Evolutionary conservation across 2,329 filamentous ascomycete genomes (phyloP).

Genomic region (Fusarium coicis): DNA sequence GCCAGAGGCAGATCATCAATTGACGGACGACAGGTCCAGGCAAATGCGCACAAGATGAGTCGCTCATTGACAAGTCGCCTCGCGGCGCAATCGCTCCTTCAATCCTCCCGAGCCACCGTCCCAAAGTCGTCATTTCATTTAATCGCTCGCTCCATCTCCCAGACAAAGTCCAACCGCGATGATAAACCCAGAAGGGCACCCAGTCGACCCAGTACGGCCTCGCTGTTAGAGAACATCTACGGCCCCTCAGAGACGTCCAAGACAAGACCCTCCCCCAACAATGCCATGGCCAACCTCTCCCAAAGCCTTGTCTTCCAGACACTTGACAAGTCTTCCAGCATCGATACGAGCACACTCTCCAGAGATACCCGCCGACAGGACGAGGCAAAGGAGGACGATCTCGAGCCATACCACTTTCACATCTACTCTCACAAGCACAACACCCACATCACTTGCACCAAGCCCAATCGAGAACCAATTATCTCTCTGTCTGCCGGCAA

Average conservation of each 20-base stretch:
- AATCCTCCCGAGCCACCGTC: constrained; percentile 35
- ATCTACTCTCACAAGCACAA: constrained; percentile 92
- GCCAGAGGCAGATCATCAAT: constrained; percentile 30
- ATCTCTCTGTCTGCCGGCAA: constrained; percentile 86
- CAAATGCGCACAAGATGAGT: constrained; percentile 56
- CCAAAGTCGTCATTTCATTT: constrained; percentile 36
- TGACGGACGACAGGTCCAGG: constrained; percentile 27
- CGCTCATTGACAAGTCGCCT: constrained; percentile 56
- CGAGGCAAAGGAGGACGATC: constrained; percentile 49
- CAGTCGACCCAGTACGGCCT: constrained; percentile 44
- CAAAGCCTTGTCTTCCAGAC: constrained; percentile 55
- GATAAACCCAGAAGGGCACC: constrained; percentile 39
- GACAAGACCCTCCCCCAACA: constrained; percentile 35
- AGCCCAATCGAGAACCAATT: constrained; percentile 81
- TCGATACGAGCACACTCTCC: constrained; percentile 49
- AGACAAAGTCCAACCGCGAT: constrained; percentile 48
- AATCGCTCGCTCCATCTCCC: constrained; percentile 52
- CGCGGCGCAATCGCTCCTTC: constrained; percentile 54
- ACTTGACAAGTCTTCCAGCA: constrained; percentile 47
- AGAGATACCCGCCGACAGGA: constrained; percentile 32
- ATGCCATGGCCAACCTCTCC: constrained; percentile 49
- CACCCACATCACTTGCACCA: constrained; percentile 90
- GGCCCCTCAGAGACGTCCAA: constrained; percentile 39
- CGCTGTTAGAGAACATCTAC: constrained; percentile 50
- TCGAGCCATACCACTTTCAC: constrained; percentile 85